A percentile compares a stretch with the other conserved stretches of the same genome.
These are phyloP conservation scores for Boletus tylopilopsis DNA, from an alignment of 768 basidiomycete species.

Conservation along the genomic window DNA sequence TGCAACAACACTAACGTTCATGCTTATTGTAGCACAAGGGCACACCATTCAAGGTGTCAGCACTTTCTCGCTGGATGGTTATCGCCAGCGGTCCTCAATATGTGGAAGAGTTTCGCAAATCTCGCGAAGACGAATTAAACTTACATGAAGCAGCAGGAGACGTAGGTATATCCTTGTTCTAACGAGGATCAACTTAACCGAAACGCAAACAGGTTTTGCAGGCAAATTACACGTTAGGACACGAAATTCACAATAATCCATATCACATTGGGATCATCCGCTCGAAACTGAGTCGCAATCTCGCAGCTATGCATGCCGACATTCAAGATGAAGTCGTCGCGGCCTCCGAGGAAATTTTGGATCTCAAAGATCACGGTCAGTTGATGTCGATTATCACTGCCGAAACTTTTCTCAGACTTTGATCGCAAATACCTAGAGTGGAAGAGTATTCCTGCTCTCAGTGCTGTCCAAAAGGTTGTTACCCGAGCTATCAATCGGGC, in stretches of 20 bases:
- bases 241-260: constrained; percentile 23
- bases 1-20: neutral
- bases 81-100: constrained; percentile 30
- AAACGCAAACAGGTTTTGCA: constrained; percentile 31
- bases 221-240: constrained; percentile 35
- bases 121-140: constrained; percentile 38
- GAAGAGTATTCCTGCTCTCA: constrained; percentile 6
- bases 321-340: constrained; percentile 42
- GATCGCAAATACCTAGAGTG: constrained; percentile 3
- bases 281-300: constrained; percentile 34
- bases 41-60: constrained; percentile 30
- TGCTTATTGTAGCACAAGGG: constrained; percentile 23
- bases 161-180: neutral
- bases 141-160: constrained; percentile 23
- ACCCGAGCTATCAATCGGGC: constrained; percentile 7
- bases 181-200: neutral
- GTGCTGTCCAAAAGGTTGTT: neutral
- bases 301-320: constrained; percentile 36
- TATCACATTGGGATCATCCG: constrained; percentile 34
- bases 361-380: constrained; percentile 17
- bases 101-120: constrained; percentile 39
- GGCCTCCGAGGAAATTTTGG: constrained; percentile 38
- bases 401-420: neutral
- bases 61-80: constrained; percentile 37
- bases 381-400: too few relatives aligned